Conservation (phyloP, 306 rosid species). For the Malus sylvestris region DNA sequence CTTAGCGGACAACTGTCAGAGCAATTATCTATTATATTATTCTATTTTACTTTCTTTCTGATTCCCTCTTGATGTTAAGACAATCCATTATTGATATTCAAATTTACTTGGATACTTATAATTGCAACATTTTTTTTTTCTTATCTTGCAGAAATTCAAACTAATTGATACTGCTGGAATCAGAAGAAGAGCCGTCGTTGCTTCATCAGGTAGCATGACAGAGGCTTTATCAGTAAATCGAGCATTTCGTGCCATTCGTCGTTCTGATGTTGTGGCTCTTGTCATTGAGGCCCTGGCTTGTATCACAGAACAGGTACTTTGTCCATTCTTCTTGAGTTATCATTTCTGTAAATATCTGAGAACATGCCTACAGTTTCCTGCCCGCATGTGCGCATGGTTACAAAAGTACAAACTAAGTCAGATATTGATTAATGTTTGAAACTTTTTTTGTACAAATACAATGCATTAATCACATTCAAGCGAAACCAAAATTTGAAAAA, state of each 20-base stretch:
- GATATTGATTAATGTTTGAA: neutral
- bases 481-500: neutral
- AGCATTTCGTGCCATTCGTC: conserved; percentile 93
- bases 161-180: conserved; percentile 98
- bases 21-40: neutral
- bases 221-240: conserved; percentile 90
- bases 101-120: neutral
- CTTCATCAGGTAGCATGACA: conserved; percentile 74
- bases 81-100: neutral
- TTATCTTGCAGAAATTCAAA: conserved; percentile 60
- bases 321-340: conserved; percentile 1
- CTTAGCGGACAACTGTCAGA: neutral
- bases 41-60: neutral
- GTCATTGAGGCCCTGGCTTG: conserved; percentile 96
- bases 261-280: conserved; percentile 89
- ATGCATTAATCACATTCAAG: neutral
- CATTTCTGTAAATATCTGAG: neutral
- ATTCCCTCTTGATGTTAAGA: neutral
- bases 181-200: conserved; percentile 72
- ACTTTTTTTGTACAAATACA: neutral
- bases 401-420: neutral
- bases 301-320: conserved; percentile 79
- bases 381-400: neutral
- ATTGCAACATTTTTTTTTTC: neutral
- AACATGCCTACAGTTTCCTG: neutral